Percentiles rank a stretch among this genome's conserved stretches.
Evolutionary conservation across 1,284 basidiomycete genomes (phyloP).

Genomic region (Porogramme epimiltina): DNA sequence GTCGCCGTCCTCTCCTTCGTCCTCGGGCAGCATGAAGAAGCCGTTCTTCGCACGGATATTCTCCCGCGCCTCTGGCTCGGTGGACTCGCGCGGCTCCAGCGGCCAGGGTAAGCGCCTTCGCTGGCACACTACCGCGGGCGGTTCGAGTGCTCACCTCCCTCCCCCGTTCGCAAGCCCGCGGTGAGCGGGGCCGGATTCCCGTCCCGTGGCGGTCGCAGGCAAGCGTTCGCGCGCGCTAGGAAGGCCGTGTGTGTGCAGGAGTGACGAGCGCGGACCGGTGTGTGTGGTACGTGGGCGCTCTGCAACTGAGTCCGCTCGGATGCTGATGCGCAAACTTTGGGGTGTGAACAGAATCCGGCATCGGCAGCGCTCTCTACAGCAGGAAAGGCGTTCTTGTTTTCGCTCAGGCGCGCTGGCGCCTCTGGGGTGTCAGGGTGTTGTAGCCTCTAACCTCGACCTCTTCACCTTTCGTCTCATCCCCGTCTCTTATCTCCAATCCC

Average conservation of each 20-base stretch:
- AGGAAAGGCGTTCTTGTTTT: neutral
- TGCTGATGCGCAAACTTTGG: too few relatives aligned
- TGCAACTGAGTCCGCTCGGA: too few relatives aligned
- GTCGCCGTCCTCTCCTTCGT: conserved; percentile 13
- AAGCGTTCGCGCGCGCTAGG: too few relatives aligned
- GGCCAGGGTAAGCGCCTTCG: conserved; percentile 30
- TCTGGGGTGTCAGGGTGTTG: neutral
- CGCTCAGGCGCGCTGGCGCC: too few relatives aligned
- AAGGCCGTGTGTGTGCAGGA: too few relatives aligned
- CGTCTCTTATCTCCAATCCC: neutral
- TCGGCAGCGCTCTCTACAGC: too few relatives aligned
- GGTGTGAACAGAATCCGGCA: too few relatives aligned
- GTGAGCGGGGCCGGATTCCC: conserved; percentile 8
- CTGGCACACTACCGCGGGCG: conserved; percentile 30
- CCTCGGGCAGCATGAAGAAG: conserved; percentile 22
- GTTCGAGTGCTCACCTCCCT: conserved; percentile 11
- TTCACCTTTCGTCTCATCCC: neutral
- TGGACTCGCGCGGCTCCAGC: conserved; percentile 29
- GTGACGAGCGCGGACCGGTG: too few relatives aligned
- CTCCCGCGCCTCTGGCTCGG: conserved; percentile 30
- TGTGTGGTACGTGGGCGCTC: too few relatives aligned
- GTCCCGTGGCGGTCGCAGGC: conserved; percentile 1
- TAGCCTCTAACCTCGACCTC: neutral
- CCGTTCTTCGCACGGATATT: conserved; percentile 36
- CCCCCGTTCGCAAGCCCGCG: conserved; percentile 16